Percentiles rank a stretch among this genome's conserved stretches.
Conservation (phyloP, 2,329 filamentous ascomycete species). For the Gremmenia infestans region DNA sequence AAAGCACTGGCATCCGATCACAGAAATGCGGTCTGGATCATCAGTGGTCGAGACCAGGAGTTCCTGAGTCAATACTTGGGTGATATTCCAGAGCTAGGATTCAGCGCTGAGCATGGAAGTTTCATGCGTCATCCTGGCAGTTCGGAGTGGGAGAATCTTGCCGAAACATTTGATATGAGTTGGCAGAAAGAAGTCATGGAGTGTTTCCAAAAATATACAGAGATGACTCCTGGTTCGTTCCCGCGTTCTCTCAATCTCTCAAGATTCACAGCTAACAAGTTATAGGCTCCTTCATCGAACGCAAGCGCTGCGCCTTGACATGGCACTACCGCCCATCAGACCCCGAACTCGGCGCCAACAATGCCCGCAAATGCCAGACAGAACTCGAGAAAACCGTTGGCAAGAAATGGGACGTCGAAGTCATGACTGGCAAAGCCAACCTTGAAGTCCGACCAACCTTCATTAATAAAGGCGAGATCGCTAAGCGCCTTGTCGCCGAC, state of each 20-base stretch:
- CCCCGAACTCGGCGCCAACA: conserved; percentile 75
- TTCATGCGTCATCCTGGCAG: conserved; percentile 80
- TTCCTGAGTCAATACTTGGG: conserved; percentile 90
- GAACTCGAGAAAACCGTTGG: conserved; percentile 73
- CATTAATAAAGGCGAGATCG: conserved; percentile 97
- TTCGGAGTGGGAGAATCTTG: conserved; percentile 81
- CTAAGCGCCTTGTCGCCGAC: conserved; percentile 71
- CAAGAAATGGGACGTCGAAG: conserved; percentile 83
- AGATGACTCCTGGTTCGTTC: conserved; percentile 70
- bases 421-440: conserved; percentile 96
- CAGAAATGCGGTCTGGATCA: conserved; percentile 93
- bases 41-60: conserved; percentile 87
- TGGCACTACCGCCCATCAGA: conserved; percentile 96
- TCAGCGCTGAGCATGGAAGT: conserved; percentile 94
- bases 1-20: conserved; percentile 75
- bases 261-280: conserved; percentile 16
- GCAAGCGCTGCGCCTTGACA: conserved; percentile 88
- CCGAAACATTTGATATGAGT: conserved; percentile 80
- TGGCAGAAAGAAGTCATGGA: conserved; percentile 86
- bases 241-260: neutral
- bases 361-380: conserved; percentile 75
- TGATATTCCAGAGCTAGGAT: conserved; percentile 83
- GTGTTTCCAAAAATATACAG: conserved; percentile 83
- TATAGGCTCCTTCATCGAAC: conserved; percentile 82
- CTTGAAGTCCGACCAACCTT: conserved; percentile 94